Percentiles rank a stretch among this genome's conserved stretches.
phyloP scores from a whole-genome alignment of 768 basidiomycete genomes.

The Inosperma sp. region DNA sequence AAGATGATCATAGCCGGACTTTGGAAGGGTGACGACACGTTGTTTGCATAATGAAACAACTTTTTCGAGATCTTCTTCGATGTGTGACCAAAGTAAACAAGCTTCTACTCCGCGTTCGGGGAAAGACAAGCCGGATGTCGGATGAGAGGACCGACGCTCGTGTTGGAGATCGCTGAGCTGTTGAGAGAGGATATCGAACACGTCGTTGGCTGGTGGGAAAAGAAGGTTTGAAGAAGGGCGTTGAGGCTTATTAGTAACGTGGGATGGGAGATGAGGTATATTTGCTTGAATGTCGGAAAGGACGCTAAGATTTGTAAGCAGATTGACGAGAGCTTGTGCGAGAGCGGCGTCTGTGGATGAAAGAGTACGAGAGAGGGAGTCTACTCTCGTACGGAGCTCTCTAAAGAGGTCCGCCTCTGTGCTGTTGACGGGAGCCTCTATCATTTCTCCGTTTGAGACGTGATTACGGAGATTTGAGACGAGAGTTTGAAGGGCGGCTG shows the following conservation, averaged over 20 bases:
- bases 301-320: conserved; percentile 64
- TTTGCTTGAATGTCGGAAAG: conserved; percentile 45
- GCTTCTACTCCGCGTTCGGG: conserved; percentile 53
- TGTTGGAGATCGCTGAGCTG: conserved; percentile 66
- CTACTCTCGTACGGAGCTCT: conserved; percentile 56
- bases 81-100: conserved; percentile 67
- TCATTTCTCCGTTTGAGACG: conserved; percentile 41
- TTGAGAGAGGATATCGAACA: conserved; percentile 59
- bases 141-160: conserved; percentile 44
- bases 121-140: conserved; percentile 26
- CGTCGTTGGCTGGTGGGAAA: conserved; percentile 33
- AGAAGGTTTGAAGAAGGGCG: conserved; percentile 17
- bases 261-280: conserved; percentile 14
- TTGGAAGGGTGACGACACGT: conserved; percentile 39
- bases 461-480: conserved; percentile 56
- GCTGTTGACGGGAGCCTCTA: conserved; percentile 31
- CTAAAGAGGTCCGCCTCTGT: conserved; percentile 42
- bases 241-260: conserved; percentile 10
- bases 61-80: conserved; percentile 69
- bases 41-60: conserved; percentile 64
- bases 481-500: conserved; percentile 57
- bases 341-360: conserved; percentile 53
- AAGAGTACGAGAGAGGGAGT: conserved; percentile 41
- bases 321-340: conserved; percentile 61
- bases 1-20: conserved; percentile 32